These are phyloP conservation scores for Avena atlantica DNA, from an alignment of 176 grass and related monocot genomes.

Conservation along the genomic window DNA sequence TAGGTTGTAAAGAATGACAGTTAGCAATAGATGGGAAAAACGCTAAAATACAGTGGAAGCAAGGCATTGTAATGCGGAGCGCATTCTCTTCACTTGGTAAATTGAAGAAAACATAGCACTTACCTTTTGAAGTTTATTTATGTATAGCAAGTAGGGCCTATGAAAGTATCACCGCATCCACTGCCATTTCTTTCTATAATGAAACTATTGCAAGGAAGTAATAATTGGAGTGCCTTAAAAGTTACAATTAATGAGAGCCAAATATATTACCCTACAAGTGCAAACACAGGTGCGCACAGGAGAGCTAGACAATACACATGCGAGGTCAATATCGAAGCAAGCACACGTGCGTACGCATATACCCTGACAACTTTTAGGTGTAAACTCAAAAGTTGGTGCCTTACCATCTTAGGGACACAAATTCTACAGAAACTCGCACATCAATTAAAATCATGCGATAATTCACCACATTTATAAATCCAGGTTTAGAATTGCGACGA, in stretches of 20 bases:
- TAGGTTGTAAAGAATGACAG: conserved; percentile 3
- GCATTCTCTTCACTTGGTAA: neutral
- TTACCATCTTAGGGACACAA: conserved; percentile 12
- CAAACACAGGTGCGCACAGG: neutral
- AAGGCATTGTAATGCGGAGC: neutral
- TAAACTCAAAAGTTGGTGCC: neutral
- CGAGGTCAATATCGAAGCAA: neutral
- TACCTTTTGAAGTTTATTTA: neutral
- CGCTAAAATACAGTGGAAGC: neutral
- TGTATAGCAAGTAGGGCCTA: neutral
- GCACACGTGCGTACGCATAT: too few relatives aligned
- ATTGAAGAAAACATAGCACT: conserved; percentile 8
- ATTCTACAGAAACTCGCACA: neutral
- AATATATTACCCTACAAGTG: neutral
- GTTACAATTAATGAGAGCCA: neutral
- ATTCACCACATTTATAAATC: neutral
- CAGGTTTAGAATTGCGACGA: neutral
- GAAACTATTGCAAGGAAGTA: neutral
- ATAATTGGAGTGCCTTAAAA: neutral
- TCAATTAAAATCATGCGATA: neutral
- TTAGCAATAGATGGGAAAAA: conserved; percentile 27
- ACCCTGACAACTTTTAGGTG: too few relatives aligned
- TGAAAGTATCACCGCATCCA: neutral
- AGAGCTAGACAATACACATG: neutral
- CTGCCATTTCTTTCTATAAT: neutral